Percentiles rank a stretch among this genome's conserved stretches.
Evolutionary conservation across 2,329 filamentous ascomycete genomes (phyloP).

Genomic region (Botrytis cinerea): DNA sequence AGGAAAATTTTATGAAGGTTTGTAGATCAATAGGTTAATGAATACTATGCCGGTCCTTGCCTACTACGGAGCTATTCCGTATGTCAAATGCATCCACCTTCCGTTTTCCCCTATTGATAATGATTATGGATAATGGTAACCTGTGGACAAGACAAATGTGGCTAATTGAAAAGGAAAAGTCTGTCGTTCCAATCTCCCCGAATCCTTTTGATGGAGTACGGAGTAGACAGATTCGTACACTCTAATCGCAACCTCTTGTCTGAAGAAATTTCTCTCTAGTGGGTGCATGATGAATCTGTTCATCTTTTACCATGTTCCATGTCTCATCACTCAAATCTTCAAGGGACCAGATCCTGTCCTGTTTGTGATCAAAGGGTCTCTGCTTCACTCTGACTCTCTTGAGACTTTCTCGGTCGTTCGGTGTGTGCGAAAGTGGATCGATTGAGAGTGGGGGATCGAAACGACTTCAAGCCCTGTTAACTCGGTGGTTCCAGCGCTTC

Average conservation of each 20-base stretch:
- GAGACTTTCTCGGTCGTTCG: background rate
- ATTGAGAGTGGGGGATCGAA: background rate
- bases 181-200: background rate
- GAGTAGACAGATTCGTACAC: background rate
- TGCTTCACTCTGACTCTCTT: background rate
- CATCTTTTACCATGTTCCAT: background rate
- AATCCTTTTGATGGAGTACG: background rate
- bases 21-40: conserved; percentile 6
- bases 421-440: background rate
- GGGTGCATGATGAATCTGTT: background rate
- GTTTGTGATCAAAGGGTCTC: background rate
- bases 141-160: background rate
- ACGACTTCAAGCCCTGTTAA: background rate
- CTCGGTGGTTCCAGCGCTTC: conserved; percentile 6
- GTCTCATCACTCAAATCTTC: background rate
- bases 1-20: background rate
- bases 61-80: background rate
- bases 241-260: background rate
- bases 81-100: background rate
- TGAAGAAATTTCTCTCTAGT: background rate
- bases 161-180: background rate
- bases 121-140: background rate
- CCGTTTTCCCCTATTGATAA: background rate
- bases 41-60: background rate
- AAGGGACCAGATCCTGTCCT: background rate